Evolutionary conservation across 2,329 filamentous ascomycete genomes (phyloP), one percentile per base, ranked within the genome.

Genomic region (Chrysoporthe cubensis): DNA sequence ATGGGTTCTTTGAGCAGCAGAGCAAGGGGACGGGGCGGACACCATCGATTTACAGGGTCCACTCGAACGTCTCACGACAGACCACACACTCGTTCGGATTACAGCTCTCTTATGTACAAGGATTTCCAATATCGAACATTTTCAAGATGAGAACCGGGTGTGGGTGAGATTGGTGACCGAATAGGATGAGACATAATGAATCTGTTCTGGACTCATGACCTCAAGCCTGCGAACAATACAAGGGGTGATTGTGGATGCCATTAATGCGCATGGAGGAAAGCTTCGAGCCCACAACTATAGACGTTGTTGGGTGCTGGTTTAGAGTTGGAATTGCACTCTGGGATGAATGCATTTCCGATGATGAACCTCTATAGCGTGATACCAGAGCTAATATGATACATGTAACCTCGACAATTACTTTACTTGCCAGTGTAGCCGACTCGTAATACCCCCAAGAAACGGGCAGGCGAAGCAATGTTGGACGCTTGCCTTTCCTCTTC

Each of bases 41-140:
- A 37, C 34, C 37, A 32, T 65, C 37, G 34, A 14, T 37, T 56
- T 32, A 68, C 68, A 59, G 66, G 48, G 42, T 40, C 63, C 42
- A 69, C 62, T 48, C 58, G 66, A 61, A 63, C 48, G 67, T 69
- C 69, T 69, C 66, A 66, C 69, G 66, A 70, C 70, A 59, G 26
- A 62, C 65, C 42, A 63, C 40, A 66, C 68, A 64, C 52, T 66
- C 68, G 50, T 62, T 68, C 54, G 50, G 18, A 65, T 68, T 65
- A 58, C 62, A 62, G 44, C 34, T 57, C 62, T 61, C 46, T 65
- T 63, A 40, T 43, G 37, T 60, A 43, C 40, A 50, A 13, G 40
- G 43, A 43, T 32, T 50, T 48, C 54, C 54, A 62, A 43, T 18
- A n/a, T 46, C 34, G 18, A 44, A 52, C 26, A 44, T 59, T 54